Percentiles rank a stretch among this genome's conserved stretches.
Evolutionary conservation across 1,284 basidiomycete species (phyloP).

Genomic region (Phenoliferia sp.): DNA sequence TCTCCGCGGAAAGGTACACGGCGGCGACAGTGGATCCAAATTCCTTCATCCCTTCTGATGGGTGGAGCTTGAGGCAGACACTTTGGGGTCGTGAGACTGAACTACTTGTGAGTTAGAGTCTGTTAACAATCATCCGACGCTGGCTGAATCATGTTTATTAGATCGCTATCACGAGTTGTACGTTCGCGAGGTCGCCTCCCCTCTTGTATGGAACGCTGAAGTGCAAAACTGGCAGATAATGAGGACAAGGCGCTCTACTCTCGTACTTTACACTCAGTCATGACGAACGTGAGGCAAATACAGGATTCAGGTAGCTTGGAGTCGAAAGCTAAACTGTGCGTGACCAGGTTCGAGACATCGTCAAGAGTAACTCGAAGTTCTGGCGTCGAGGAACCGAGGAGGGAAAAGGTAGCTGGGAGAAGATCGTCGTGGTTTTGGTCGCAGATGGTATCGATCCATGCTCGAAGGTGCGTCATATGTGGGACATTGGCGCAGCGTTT

Average conservation of each 20-base stretch:
- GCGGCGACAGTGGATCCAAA: slow-evolving; percentile 89
- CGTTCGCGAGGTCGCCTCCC: background rate
- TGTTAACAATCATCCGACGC: too few species aligned
- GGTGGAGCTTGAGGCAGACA: slow-evolving; percentile 73
- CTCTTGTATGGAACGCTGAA: background rate
- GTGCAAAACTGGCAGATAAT: slow-evolving; percentile 56
- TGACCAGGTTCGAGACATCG: slow-evolving; percentile 73
- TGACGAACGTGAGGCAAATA: slow-evolving; percentile 69
- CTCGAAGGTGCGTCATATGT: slow-evolving; percentile 81
- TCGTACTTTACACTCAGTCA: slow-evolving; percentile 87
- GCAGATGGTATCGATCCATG: slow-evolving; percentile 94
- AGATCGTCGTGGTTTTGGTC: slow-evolving; percentile 76
- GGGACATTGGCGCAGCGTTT: slow-evolving; percentile 15
- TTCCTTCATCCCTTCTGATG: slow-evolving; percentile 75
- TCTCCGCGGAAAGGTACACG: slow-evolving; percentile 52
- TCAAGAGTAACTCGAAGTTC: slow-evolving; percentile 90
- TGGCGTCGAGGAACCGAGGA: slow-evolving; percentile 51
- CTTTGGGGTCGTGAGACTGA: slow-evolving; percentile 87
- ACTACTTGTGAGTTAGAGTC: slow-evolving; percentile 59
- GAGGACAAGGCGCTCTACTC: slow-evolving; percentile 93
- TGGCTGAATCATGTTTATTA: background rate
- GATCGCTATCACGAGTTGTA: slow-evolving; percentile 1
- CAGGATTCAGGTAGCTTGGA: background rate
- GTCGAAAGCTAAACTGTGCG: background rate
- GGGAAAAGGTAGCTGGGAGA: slow-evolving; percentile 89